A percentile compares a stretch with the other conserved stretches of the same genome.
Evolutionary conservation across 129 eudicot genomes (phyloP).

Genomic region (Artemisia tridentata): DNA sequence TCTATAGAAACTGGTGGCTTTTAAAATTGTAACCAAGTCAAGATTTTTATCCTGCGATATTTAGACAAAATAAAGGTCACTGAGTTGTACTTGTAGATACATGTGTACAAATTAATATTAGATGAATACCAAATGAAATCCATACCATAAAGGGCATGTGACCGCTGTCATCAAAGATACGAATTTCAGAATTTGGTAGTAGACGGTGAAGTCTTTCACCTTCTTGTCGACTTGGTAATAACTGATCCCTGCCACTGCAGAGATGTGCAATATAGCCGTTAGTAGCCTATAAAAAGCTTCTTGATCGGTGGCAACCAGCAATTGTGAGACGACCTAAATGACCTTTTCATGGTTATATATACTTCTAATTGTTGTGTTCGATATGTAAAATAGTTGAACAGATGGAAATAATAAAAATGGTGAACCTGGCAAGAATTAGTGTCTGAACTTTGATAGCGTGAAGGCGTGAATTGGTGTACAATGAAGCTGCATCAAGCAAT

Average conservation of each 20-base stretch:
- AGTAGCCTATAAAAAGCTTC: neutral
- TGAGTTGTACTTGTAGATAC: neutral
- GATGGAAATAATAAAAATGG: neutral
- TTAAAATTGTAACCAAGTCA: conserved; percentile 57
- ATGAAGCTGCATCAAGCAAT: conserved; percentile 60
- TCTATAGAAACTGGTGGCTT: conserved; percentile 58
- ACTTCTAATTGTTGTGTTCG: neutral
- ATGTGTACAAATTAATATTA: neutral
- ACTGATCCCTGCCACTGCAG: conserved; percentile 63
- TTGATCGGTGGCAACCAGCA: neutral
- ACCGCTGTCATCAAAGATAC: conserved; percentile 34
- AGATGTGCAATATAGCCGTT: conserved; percentile 3
- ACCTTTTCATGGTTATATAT: neutral
- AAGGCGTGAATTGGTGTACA: conserved; percentile 78
- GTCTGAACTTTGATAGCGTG: conserved; percentile 77
- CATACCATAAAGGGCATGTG: conserved; percentile 20
- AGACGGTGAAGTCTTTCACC: conserved; percentile 32
- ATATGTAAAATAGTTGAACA: neutral
- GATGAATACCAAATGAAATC: conserved; percentile 18
- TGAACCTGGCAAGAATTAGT: conserved; percentile 69
- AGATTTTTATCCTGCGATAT: conserved; percentile 51
- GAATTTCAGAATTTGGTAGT: conserved; percentile 37
- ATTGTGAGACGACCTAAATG: too few species aligned
- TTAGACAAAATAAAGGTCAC: neutral
- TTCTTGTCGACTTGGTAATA: conserved; percentile 66